Evolutionary conservation across 768 basidiomycete genomes (phyloP), one percentile per base, ranked within the genome.

Genomic region (Hebeloma cylindrosporum): DNA sequence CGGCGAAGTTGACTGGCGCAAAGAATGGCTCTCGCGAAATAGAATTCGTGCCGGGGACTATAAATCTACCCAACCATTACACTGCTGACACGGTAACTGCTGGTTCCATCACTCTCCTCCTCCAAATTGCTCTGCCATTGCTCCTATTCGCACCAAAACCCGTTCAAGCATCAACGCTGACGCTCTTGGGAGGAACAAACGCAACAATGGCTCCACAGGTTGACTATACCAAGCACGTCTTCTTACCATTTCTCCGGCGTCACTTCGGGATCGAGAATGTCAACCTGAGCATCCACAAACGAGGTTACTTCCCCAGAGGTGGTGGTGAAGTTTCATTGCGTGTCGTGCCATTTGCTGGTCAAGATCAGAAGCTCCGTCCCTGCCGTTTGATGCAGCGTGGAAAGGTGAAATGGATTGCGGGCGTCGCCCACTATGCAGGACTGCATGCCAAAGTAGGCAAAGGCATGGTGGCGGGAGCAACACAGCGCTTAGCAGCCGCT

Each of bases 221-320:
- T 21, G 88, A 90, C 63, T 88, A 88, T 59, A 76, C 75, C 3
- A 69, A 78, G 37, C 67, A 79, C 49, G 65, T 88, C 37, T 71
- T 90, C 57, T 59, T 90, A 5, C 88, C 87, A 0, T 91, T 90
- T 60, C 61, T 88, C 22, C 66, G 64, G 17, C 67, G 62, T 8
- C 81, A 84, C 59, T 81, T 88, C 58, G 72, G 73, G 1, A 53
- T 72, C 13, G 58, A 61, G 7, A 56, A 72, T 30, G 62, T 75
- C 2, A 61, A 63, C 3, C 59, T 89, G 18, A 60, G 74, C 18
- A 63, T 88, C 37, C 54, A 64, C 31, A 75, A 68, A 46, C 73
- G 87, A 7, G 88, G 88, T 0, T 89, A 88, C 63, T 85, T 68
- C 51, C 88, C 88, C 0, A 80, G 73, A 53, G 88, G 88, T 16